These are phyloP conservation scores for Phytophthora sp. DNA, from an alignment of 352 stramenopile genomes.

Conservation along the genomic window DNA sequence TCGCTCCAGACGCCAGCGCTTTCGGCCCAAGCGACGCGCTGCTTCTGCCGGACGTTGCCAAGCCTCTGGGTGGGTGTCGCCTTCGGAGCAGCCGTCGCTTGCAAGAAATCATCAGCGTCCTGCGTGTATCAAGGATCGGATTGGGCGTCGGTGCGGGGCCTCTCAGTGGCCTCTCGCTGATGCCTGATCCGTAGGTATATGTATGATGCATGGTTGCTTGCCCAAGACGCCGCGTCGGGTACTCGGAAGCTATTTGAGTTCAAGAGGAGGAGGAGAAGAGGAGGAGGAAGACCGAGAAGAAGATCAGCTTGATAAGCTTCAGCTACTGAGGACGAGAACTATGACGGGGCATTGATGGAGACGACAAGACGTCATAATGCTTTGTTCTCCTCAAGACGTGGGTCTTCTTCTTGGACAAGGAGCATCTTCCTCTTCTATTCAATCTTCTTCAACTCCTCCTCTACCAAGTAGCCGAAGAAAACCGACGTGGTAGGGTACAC, in stretches of 20 bases:
- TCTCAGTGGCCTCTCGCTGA: conserved; percentile 10
- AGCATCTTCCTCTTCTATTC: background rate
- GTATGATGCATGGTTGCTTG: conserved; percentile 67
- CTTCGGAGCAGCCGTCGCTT: conserved; percentile 38
- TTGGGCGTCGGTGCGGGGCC: conserved; percentile 29
- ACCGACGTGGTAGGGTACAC: conserved; percentile 21
- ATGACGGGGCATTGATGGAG: too few species aligned
- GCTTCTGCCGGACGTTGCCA: conserved; percentile 1
- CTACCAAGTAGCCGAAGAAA: conserved; percentile 1
- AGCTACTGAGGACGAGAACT: background rate
- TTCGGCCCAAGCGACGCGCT: conserved; percentile 35
- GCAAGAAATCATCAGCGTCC: conserved; percentile 48
- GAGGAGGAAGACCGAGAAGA: conserved; percentile 5
- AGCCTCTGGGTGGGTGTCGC: conserved; percentile 7
- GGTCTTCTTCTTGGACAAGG: background rate
- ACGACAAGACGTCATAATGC: too few species aligned
- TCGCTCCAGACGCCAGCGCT: conserved; percentile 31
- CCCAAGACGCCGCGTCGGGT: conserved; percentile 33
- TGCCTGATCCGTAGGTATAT: conserved; percentile 88
- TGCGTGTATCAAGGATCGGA: conserved; percentile 90
- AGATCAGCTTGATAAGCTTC: background rate
- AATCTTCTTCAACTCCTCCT: conserved; percentile 6
- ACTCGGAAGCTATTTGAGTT: conserved; percentile 7
- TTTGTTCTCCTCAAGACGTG: too few species aligned
- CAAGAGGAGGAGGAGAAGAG: background rate